Conservation (phyloP, 306 rosid genomes). For the Trichosanthes truncata region DNA sequence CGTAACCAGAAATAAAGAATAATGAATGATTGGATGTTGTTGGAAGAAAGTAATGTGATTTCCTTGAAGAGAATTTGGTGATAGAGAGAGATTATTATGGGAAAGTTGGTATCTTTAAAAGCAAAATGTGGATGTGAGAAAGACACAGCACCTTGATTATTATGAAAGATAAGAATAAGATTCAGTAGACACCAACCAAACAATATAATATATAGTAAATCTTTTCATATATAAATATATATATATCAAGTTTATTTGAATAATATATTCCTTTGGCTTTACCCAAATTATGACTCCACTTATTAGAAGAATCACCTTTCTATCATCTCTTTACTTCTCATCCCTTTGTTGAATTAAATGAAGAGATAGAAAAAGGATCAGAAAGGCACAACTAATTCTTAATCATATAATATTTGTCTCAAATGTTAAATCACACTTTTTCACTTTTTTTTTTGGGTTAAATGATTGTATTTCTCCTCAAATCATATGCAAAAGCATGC, state of each 20-base stretch:
- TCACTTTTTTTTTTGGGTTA: neutral
- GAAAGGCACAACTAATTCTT: neutral
- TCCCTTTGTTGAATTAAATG: neutral
- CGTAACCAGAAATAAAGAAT: neutral
- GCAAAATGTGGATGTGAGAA: constrained; percentile 11
- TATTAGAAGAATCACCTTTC: neutral
- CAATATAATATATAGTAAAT: neutral
- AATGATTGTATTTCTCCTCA: neutral
- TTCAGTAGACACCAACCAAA: constrained; percentile 41
- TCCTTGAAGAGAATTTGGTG: neutral
- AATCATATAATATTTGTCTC: neutral
- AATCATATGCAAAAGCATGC: neutral
- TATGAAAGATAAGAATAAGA: constrained; percentile 24
- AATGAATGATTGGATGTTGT: too few relatives aligned
- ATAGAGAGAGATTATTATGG: constrained; percentile 20
- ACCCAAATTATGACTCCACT: neutral
- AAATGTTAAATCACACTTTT: constrained; percentile 3
- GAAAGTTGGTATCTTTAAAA: constrained; percentile 22
- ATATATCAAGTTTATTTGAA: neutral
- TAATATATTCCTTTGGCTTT: neutral
- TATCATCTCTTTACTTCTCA: neutral
- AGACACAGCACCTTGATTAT: constrained; percentile 15
- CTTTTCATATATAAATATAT: neutral
- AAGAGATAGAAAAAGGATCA: neutral
- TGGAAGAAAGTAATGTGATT: neutral